Conservation (phyloP, 768 basidiomycete genomes). For the Trametopsis cervina region DNA sequence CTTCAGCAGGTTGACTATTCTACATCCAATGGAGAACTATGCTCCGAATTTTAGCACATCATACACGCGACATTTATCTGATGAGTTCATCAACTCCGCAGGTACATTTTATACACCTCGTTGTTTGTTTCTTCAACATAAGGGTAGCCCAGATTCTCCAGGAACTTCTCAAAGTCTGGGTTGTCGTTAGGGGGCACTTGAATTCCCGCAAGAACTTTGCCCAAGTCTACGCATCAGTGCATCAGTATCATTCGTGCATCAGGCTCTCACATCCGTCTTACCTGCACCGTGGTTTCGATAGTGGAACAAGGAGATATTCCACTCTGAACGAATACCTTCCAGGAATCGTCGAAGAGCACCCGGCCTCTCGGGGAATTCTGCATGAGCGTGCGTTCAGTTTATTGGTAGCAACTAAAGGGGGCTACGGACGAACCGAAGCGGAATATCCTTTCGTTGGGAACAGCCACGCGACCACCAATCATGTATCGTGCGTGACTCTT, state of each 20-base stretch:
- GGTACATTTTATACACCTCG: constrained; percentile 70
- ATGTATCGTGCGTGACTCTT: constrained; percentile 94
- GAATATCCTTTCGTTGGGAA: constrained; percentile 83
- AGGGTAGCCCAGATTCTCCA: constrained; percentile 74
- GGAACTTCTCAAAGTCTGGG: constrained; percentile 63
- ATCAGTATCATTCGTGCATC: no score
- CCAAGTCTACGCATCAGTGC: no score
- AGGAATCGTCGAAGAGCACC: constrained; percentile 89
- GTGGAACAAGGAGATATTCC: constrained; percentile 97
- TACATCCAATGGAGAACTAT: no score
- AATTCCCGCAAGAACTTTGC: constrained; percentile 88
- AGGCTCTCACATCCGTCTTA: constrained; percentile 33
- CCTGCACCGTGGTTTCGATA: constrained; percentile 98
- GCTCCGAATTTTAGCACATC: no score
- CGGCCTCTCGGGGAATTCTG: constrained; percentile 95
- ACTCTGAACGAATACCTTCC: constrained; percentile 68
- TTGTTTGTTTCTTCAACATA: constrained; percentile 95
- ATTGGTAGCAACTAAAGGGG: neutral
- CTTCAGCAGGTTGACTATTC: no score
- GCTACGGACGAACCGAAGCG: constrained; percentile 68
- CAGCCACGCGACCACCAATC: constrained; percentile 77
- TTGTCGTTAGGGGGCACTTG: constrained; percentile 75
- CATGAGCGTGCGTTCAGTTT: neutral
- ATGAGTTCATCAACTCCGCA: constrained; percentile 38
- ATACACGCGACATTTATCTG: no score